Conservation (phyloP, 345 rosid species). For the Limnanthes douglasii region DNA sequence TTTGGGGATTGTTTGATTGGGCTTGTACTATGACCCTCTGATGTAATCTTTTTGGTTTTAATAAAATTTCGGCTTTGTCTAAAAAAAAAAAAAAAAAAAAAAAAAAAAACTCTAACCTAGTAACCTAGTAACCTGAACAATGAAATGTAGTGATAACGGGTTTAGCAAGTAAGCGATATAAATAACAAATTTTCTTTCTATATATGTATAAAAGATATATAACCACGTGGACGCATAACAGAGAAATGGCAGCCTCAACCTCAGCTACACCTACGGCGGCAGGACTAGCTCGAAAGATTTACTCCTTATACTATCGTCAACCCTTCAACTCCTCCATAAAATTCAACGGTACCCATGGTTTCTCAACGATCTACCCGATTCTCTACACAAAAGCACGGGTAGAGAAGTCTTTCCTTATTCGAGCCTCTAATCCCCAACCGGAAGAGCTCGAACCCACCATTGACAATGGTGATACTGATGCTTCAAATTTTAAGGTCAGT, state of each 20-base stretch:
- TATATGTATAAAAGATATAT: no score
- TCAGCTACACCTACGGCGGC: slow-evolving; percentile 9
- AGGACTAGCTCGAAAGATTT: slow-evolving; percentile 8
- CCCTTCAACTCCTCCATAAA: slow-evolving; percentile 11
- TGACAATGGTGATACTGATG: not conserved
- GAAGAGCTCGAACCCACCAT: slow-evolving; percentile 11
- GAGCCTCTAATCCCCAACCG: slow-evolving; percentile 11
- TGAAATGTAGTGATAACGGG: no score
- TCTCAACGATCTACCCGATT: slow-evolving; percentile 7
- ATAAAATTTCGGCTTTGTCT: no score
- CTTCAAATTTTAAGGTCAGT: slow-evolving; percentile 12
- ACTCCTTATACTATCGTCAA: slow-evolving; percentile 11
- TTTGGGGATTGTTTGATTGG: no score
- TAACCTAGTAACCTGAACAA: no score
- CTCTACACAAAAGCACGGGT: not conserved
- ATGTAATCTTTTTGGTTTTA: no score
- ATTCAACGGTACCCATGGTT: slow-evolving; percentile 1
- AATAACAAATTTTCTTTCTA: no score
- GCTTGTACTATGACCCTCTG: no score
- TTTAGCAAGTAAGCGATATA: no score
- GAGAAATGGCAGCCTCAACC: slow-evolving; percentile 11
- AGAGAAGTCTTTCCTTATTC: slow-evolving; percentile 8
- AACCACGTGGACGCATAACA: no score
- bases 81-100: no score
- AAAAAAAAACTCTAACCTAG: no score